These are phyloP conservation scores for Suhomyces anneliseae DNA, from an alignment of 1,139 yeast genomes.

Conservation along the genomic window DNA sequence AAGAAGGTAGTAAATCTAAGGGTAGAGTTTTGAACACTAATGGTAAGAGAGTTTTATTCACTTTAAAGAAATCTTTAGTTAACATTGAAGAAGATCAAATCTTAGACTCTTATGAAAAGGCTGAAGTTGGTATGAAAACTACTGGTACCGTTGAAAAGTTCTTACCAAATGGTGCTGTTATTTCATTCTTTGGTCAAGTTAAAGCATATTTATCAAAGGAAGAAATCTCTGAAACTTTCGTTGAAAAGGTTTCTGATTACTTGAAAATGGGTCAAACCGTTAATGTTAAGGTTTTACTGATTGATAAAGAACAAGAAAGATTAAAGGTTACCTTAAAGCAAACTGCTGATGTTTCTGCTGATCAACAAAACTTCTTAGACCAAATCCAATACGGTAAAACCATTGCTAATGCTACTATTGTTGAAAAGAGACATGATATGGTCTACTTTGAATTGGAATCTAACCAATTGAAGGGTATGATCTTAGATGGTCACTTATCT, in stretches of 20 bases:
- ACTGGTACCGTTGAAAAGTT: constrained; percentile 76
- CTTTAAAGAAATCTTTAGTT: constrained; percentile 83
- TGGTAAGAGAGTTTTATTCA: constrained; percentile 51
- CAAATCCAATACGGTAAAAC: constrained; percentile 61
- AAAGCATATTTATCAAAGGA: constrained; percentile 81
- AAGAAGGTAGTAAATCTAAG: constrained; percentile 75
- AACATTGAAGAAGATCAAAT: constrained; percentile 63
- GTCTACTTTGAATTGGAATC: constrained; percentile 64
- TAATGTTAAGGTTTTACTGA: constrained; percentile 60
- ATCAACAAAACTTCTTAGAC: constrained; percentile 50
- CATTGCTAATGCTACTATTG: constrained; percentile 59
- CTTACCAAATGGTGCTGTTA: constrained; percentile 75
- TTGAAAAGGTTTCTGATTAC: constrained; percentile 73
- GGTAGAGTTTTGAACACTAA: constrained; percentile 58
- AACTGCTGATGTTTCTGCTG: constrained; percentile 50
- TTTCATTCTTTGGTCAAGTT: constrained; percentile 77
- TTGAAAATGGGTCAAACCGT: constrained; percentile 85
- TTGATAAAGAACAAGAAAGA: constrained; percentile 56
- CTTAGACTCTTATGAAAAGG: constrained; percentile 50
- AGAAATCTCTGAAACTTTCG: constrained; percentile 89
- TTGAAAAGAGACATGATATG: constrained; percentile 75
- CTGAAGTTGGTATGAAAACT: constrained; percentile 59
- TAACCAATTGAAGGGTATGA: constrained; percentile 64
- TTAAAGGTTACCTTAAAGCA: constrained; percentile 75
- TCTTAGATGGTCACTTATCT: constrained; percentile 72